Evolutionary conservation across 805 yeast species (phyloP), one percentile per base, ranked within the genome.

Genomic region (Starmerella geochares): DNA sequence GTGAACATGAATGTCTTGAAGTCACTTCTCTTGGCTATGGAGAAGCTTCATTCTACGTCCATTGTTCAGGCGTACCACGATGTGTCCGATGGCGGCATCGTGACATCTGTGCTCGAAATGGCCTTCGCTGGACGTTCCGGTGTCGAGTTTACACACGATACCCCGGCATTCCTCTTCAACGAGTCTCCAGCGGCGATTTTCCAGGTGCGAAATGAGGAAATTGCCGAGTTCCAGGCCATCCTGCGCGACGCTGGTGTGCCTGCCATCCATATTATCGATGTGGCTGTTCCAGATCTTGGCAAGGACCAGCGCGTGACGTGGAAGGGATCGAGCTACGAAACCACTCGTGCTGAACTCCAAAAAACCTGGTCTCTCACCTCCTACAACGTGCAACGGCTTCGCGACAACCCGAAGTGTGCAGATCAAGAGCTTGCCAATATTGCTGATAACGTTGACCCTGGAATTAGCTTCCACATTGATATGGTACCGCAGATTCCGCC

Each of bases 151-250:
- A 60, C 63, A 17, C 59, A 62, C 16, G 57, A 62, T 20, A 76
- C 73, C 53, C 67, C 71, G 11, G 71, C 79, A 48, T 67, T 81
- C 13, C 71, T 88, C 61, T 92, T 92, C 74, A 83, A 81, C 64
- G 98, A 92, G 71, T 97, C 92, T 65, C 75, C 92, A 42, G 98
- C 96, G 65, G 90, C 94, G 31, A 95, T 90, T 24, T 87, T 92
- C 87, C 98, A 92, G 68, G 75, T 90, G 58, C 58, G 71, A 25
- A 80, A 81, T 51, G 46, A 20, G 9, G 51, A 54, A 29, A 71
- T 73, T 43, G 74, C 70, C 2, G 65, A 70, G 46, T 85, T 92
- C 62, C 71, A 68, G 36, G 56, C 72, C 13, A 64, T 83, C 10
- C 75, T 90, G 45, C 65, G 61, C n/a, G 64, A 70, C 25, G 69